phyloP scores from a whole-genome alignment of 495 filamentous ascomycete species.

The Neurospora sp. region DNA sequence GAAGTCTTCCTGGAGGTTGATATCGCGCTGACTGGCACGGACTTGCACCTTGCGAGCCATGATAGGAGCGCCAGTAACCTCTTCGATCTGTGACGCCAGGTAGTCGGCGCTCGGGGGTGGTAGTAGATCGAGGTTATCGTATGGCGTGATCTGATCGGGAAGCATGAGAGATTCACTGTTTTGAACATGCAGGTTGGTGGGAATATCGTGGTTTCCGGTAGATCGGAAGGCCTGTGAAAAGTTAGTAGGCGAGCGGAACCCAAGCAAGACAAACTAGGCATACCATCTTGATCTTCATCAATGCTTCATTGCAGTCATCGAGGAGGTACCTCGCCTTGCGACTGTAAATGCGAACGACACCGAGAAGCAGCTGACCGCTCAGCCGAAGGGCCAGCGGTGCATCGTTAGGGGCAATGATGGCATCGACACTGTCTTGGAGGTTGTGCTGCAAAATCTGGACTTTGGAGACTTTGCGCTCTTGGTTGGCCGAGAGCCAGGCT shows the following conservation, averaged over 20 bases:
- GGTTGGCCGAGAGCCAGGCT: slow-evolving; percentile 95
- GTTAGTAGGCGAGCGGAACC: slow-evolving; percentile 21
- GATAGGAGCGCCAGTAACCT: slow-evolving; percentile 37
- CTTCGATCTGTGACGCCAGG: slow-evolving; percentile 56
- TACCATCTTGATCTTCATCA: slow-evolving; percentile 98
- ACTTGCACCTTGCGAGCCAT: slow-evolving; percentile 36
- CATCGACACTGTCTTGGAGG: slow-evolving; percentile 83
- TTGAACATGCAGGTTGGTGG: slow-evolving; percentile 50
- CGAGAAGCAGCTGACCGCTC: slow-evolving; percentile 86
- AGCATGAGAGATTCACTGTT: slow-evolving; percentile 65
- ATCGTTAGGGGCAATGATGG: slow-evolving; percentile 87
- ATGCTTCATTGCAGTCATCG: slow-evolving; percentile 93
- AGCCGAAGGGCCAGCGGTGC: slow-evolving; percentile 91
- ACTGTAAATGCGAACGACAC: slow-evolving; percentile 95
- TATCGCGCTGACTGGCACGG: slow-evolving; percentile 53
- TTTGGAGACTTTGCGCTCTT: slow-evolving; percentile 95
- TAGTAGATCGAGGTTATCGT: slow-evolving; percentile 63
- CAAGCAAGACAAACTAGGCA: not conserved
- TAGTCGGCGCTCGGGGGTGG: slow-evolving; percentile 64
- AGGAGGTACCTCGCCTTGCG: slow-evolving; percentile 91
- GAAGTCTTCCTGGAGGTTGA: slow-evolving; percentile 49
- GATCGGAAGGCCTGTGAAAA: slow-evolving; percentile 59
- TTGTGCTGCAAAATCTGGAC: slow-evolving; percentile 86
- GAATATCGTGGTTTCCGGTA: slow-evolving; percentile 69
- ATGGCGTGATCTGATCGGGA: slow-evolving; percentile 80